Evolutionary conservation across 345 rosid genomes (phyloP).

Genomic region (Lepidium sativum): DNA sequence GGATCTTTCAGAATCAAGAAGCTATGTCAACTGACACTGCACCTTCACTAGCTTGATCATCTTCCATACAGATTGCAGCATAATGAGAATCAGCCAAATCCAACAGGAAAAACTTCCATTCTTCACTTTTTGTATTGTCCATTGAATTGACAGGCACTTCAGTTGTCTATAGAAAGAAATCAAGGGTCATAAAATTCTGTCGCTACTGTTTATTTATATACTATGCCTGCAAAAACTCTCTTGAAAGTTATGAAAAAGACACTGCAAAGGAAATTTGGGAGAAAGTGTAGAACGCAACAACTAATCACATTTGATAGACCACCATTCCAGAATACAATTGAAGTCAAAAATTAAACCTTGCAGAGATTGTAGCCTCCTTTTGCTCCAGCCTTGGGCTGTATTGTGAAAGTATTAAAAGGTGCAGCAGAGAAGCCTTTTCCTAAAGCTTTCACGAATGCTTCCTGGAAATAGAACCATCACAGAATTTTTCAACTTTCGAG

Average conservation of each 20-base stretch:
- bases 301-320: not conserved
- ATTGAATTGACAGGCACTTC: slow-evolving; percentile 38
- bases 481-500: not conserved
- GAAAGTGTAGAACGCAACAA: not conserved
- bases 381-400: slow-evolving; percentile 26
- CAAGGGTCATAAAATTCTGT: not conserved
- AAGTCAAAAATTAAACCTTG: slow-evolving; percentile 33
- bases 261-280: not conserved
- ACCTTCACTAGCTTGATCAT: slow-evolving; percentile 37
- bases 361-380: slow-evolving; percentile 20
- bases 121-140: slow-evolving; percentile 28
- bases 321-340: not conserved
- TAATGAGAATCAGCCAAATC: slow-evolving; percentile 67
- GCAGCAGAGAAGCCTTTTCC: slow-evolving; percentile 79
- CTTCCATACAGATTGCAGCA: slow-evolving; percentile 54
- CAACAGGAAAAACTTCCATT: slow-evolving; percentile 55
- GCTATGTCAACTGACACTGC: not conserved
- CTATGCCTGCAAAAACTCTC: not conserved
- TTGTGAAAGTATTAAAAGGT: slow-evolving; percentile 77
- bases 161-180: slow-evolving; percentile 25
- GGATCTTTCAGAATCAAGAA: slow-evolving; percentile 9
- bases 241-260: not conserved
- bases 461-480: slow-evolving; percentile 39
- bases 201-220: not conserved
- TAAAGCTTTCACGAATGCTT: slow-evolving; percentile 83